phyloP scores from a whole-genome alignment of 768 basidiomycete species.

The Trametes sanguinea region DNA sequence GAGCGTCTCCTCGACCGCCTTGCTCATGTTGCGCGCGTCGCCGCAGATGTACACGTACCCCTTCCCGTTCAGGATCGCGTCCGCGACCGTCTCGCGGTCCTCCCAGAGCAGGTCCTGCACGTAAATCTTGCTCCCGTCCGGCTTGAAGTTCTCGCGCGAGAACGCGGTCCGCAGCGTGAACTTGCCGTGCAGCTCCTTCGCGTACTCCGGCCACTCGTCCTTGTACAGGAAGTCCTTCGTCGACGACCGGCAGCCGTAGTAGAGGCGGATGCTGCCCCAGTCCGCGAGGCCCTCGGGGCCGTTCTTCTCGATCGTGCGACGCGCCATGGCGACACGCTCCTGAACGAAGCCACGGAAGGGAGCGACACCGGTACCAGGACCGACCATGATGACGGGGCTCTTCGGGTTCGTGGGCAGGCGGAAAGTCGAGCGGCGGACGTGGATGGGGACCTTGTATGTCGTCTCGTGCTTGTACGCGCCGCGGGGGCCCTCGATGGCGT shows the following conservation, averaged over 20 bases:
- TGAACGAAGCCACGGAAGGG: slow-evolving; percentile 99
- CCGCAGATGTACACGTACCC: slow-evolving; percentile 98
- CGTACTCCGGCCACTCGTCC: slow-evolving; percentile 93
- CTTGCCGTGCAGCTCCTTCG: slow-evolving; percentile 85
- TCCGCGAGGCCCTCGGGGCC: slow-evolving; percentile 90
- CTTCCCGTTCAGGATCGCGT: slow-evolving; percentile 90
- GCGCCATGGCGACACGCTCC: slow-evolving; percentile 94
- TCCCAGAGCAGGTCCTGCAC: slow-evolving; percentile 98
- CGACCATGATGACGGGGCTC: slow-evolving; percentile 98
- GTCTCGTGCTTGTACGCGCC: slow-evolving; percentile 74
- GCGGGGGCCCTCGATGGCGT: slow-evolving; percentile 89
- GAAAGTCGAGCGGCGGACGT: slow-evolving; percentile 96
- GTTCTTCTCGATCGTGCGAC: slow-evolving; percentile 93
- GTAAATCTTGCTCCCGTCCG: slow-evolving; percentile 94
- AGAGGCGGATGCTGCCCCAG: slow-evolving; percentile 94
- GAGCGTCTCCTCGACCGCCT: slow-evolving; percentile 89
- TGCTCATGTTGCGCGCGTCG: slow-evolving; percentile 95
- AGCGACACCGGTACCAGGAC: slow-evolving; percentile 98
- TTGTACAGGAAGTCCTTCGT: slow-evolving; percentile 91
- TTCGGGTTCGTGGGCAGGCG: slow-evolving; percentile 96
- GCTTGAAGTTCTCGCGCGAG: slow-evolving; percentile 88
- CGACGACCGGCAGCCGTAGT: slow-evolving; percentile 93
- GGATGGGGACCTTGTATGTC: slow-evolving; percentile 85
- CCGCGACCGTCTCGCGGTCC: slow-evolving; percentile 76
- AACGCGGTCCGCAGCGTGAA: slow-evolving; percentile 88